Percentiles rank a stretch among this genome's conserved stretches.
Evolutionary conservation across 164 flowering plant genomes (phyloP).

Genomic region (Tetracentron sinense): DNA sequence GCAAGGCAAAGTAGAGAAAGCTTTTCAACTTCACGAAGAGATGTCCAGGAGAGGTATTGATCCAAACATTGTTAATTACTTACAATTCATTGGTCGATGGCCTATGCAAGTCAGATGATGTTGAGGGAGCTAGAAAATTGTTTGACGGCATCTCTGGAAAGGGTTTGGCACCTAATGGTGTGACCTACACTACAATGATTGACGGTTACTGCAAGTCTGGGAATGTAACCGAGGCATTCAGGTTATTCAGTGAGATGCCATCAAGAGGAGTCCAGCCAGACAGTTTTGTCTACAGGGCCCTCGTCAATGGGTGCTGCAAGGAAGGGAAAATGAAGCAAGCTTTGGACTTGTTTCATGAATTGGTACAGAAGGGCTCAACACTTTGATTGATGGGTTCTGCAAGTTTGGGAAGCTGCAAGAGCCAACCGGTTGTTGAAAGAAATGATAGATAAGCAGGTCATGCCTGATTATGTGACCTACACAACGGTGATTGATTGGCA

Average conservation of each 20-base stretch:
- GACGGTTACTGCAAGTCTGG: constrained; percentile 65
- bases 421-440: constrained; percentile 36
- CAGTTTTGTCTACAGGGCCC: constrained; percentile 49
- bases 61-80: constrained; percentile 58
- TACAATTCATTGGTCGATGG: constrained; percentile 62
- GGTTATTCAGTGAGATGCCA: constrained; percentile 50
- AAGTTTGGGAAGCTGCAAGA: constrained; percentile 40
- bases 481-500: constrained; percentile 51
- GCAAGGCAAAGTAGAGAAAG: constrained; percentile 45
- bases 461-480: constrained; percentile 61
- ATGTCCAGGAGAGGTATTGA: constrained; percentile 53
- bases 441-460: constrained; percentile 41
- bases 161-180: constrained; percentile 44
- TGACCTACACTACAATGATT: constrained; percentile 59
- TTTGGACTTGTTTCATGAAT: constrained; percentile 43
- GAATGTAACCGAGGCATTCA: constrained; percentile 50
- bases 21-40: constrained; percentile 45
- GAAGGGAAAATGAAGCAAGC: constrained; percentile 56
- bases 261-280: constrained; percentile 42
- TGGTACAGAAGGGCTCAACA: constrained; percentile 48
- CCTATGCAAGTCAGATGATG: constrained; percentile 51
- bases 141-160: constrained; percentile 38
- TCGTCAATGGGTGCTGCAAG: constrained; percentile 60
- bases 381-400: constrained; percentile 58
- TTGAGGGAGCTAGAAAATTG: constrained; percentile 48